These are phyloP conservation scores for Cordyceps militaris DNA, from an alignment of 2,329 filamentous ascomycete genomes.

Conservation along the genomic window DNA sequence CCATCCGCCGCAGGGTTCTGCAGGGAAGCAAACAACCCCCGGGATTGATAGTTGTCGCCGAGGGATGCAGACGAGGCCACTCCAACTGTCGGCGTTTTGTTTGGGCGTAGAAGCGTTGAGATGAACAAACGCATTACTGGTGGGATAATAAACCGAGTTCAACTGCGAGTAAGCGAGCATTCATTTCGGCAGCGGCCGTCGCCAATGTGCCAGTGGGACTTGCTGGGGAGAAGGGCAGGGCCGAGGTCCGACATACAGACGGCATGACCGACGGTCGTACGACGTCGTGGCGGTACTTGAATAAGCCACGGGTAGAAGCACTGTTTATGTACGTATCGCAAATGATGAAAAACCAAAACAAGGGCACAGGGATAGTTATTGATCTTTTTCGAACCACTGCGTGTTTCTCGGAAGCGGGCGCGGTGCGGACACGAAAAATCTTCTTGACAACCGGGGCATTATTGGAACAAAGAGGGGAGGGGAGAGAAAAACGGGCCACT, in stretches of 20 bases:
- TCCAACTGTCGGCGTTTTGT: too few species aligned
- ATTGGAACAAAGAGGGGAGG: not conserved
- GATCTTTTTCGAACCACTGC: not conserved
- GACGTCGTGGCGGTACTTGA: not conserved
- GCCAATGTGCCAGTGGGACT: not conserved
- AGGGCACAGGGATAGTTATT: not conserved
- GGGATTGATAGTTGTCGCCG: not conserved
- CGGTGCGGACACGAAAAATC: not conserved
- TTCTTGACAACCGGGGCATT: not conserved
- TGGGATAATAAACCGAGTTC: not conserved
- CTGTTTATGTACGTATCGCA: not conserved
- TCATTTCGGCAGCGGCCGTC: constrained; percentile 1
- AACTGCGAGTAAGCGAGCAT: not conserved
- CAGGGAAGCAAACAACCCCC: not conserved
- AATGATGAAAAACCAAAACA: not conserved
- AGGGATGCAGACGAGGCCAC: not conserved
- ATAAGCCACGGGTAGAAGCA: not conserved
- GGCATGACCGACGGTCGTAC: constrained; percentile 10
- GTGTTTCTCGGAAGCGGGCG: not conserved
- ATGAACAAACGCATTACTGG: too few species aligned
- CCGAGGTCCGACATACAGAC: not conserved
- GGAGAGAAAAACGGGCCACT: not conserved
- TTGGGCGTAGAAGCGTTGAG: too few species aligned
- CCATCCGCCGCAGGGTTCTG: not conserved
- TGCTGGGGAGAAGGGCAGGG: not conserved